Evolutionary conservation across 257 asterid species (phyloP).

Genomic region (Avicennia marina): DNA sequence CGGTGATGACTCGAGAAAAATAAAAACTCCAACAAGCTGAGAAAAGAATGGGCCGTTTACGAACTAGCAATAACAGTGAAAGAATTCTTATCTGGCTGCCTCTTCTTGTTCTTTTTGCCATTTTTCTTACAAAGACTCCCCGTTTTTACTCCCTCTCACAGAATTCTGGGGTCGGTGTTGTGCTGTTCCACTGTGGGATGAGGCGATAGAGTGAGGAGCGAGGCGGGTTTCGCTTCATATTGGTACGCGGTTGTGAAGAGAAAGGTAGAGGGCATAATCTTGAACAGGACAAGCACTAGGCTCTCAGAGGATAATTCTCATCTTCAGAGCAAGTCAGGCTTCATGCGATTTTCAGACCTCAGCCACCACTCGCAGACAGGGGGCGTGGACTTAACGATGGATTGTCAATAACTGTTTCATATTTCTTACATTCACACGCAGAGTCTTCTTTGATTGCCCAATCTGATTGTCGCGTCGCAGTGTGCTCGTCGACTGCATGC

Average conservation of each 20-base stretch:
- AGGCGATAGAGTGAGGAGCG: constrained; percentile 31
- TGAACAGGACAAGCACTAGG: constrained; percentile 8
- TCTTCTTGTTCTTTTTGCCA: not conserved
- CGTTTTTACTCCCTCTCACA: not conserved
- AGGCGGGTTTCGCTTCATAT: constrained; percentile 14
- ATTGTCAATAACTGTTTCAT: too few species aligned
- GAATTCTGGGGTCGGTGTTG: constrained; percentile 8
- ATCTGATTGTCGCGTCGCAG: too few species aligned
- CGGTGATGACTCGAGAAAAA: constrained; percentile 6
- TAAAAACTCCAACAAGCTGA: not conserved
- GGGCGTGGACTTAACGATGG: constrained; percentile 12
- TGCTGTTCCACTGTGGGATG: constrained; percentile 20
- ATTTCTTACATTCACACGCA: too few species aligned
- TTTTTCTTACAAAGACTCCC: not conserved
- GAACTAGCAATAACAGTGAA: constrained; percentile 23
- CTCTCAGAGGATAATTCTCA: constrained; percentile 29
- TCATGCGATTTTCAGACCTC: constrained; percentile 19
- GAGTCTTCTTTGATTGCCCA: too few species aligned
- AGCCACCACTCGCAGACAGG: constrained; percentile 14
- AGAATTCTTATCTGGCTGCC: constrained; percentile 22
- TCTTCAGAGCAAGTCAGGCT: constrained; percentile 18
- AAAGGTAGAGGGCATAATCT: constrained; percentile 10
- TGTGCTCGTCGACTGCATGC: too few species aligned
- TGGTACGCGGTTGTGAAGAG: constrained; percentile 23
- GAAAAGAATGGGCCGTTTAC: constrained; percentile 9